Conservation (phyloP, 768 basidiomycete genomes). For the Clitopilus passeckerianus region DNA sequence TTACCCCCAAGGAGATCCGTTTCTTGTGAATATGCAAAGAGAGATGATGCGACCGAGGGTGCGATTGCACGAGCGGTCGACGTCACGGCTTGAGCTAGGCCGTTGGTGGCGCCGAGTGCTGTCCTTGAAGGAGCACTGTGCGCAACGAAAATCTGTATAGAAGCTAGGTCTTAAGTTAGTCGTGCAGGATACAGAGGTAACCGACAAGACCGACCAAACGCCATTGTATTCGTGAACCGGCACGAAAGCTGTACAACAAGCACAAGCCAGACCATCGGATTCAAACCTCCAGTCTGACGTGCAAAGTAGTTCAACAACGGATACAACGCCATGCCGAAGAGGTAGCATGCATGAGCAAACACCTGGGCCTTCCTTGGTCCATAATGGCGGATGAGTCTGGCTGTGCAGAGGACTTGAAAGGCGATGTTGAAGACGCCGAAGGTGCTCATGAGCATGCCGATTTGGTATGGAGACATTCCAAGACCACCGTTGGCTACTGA, state of each 20-base stretch:
- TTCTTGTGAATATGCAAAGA: slow-evolving; percentile 34
- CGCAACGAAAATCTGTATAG: slow-evolving; percentile 38
- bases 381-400: slow-evolving; percentile 42
- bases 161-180: slow-evolving; percentile 27
- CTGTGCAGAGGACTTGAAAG: slow-evolving; percentile 50
- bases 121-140: slow-evolving; percentile 32
- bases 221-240: slow-evolving; percentile 20
- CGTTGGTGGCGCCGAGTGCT: slow-evolving; percentile 14
- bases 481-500: slow-evolving; percentile 60
- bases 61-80: slow-evolving; percentile 29
- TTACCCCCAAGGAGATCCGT: slow-evolving; percentile 31
- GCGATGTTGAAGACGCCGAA: slow-evolving; percentile 50
- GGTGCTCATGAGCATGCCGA: slow-evolving; percentile 52
- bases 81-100: slow-evolving; percentile 28
- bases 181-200: neutral
- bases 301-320: slow-evolving; percentile 30
- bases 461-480: slow-evolving; percentile 55
- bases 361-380: slow-evolving; percentile 51
- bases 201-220: slow-evolving; percentile 30
- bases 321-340: slow-evolving; percentile 22
- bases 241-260: slow-evolving; percentile 27
- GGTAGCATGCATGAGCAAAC: slow-evolving; percentile 20
- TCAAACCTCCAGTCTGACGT: slow-evolving; percentile 24
- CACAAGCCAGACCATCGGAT: slow-evolving; percentile 23
- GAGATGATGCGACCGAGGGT: slow-evolving; percentile 34